Percentiles rank a stretch among this genome's conserved stretches.
Conservation (phyloP, 371 early-diverging fungal genomes). For the Rhizopus delemar region DNA sequence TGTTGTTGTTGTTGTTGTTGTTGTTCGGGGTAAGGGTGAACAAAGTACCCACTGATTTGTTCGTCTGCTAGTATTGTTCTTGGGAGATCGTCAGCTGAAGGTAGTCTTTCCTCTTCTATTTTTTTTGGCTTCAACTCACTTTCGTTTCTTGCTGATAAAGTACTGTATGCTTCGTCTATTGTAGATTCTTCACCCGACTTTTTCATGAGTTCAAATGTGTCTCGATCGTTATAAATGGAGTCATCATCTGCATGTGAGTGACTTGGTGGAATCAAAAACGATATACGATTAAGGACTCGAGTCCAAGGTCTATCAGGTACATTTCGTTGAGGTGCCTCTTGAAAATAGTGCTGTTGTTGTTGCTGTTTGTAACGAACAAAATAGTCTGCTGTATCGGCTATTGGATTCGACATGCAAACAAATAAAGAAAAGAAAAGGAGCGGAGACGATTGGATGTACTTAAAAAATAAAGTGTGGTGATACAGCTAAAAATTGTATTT, state of each 20-base stretch:
- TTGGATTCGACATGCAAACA: conserved; percentile 43
- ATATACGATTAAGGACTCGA: conserved; percentile 23
- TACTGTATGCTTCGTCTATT: not conserved
- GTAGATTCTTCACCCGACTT: not conserved
- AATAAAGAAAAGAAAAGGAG: conserved; percentile 1
- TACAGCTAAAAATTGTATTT: not conserved
- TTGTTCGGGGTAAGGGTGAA: conserved; percentile 31
- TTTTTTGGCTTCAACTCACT: not conserved
- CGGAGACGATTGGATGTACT: not conserved
- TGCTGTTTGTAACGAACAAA: conserved; percentile 28
- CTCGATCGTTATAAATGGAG: conserved; percentile 19
- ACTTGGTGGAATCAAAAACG: conserved; percentile 24
- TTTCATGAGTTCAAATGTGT: conserved; percentile 34
- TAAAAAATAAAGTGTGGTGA: not conserved
- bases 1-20: conserved; percentile 3
- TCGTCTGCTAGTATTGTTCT: conserved; percentile 8
- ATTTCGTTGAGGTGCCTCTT: conserved; percentile 5
- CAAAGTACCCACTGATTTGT: conserved; percentile 32
- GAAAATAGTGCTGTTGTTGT: conserved; percentile 11
- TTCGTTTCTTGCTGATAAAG: conserved; percentile 4
- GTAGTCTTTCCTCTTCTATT: conserved; percentile 34
- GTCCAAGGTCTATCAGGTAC: conserved; percentile 19
- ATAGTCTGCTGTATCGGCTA: conserved; percentile 45
- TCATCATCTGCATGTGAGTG: conserved; percentile 22
- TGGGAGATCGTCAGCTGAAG: conserved; percentile 30